Conservation (phyloP, 208 protist genomes). For the Leishmania lainsoni region DNA sequence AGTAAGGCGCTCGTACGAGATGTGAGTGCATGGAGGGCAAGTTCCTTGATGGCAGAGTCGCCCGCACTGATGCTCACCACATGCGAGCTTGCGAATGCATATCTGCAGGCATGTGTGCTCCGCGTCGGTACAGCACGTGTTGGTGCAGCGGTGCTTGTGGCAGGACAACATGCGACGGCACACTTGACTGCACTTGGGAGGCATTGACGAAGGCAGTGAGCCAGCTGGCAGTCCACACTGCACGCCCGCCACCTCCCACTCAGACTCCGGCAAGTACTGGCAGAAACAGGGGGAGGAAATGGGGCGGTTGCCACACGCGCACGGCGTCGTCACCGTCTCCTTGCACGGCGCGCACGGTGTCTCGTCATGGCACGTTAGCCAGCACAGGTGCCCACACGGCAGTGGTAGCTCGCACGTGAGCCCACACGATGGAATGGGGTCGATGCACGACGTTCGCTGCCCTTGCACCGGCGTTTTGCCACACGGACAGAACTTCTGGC, state of each 20-base stretch:
- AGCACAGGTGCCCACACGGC: constrained; percentile 85
- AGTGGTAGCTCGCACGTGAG: constrained; percentile 76
- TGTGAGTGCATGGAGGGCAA: constrained; percentile 72
- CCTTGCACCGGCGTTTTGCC: constrained; percentile 39
- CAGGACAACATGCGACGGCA: constrained; percentile 80
- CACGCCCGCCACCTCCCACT: constrained; percentile 58
- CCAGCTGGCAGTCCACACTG: constrained; percentile 21
- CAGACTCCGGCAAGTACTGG: constrained; percentile 54
- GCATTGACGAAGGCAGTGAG: constrained; percentile 39
- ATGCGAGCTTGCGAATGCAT: constrained; percentile 85
- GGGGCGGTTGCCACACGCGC: constrained; percentile 60
- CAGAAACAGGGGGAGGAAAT: constrained; percentile 79
- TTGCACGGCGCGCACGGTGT: constrained; percentile 78
- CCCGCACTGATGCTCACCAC: constrained; percentile 81
- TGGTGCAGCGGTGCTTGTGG: constrained; percentile 84
- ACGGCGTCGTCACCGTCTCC: constrained; percentile 53
- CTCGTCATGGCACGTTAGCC: constrained; percentile 75
- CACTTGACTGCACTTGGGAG: constrained; percentile 58
- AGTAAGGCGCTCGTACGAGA: constrained; percentile 86
- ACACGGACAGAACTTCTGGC: constrained; percentile 55
- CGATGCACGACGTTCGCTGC: constrained; percentile 64
- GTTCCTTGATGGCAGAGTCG: constrained; percentile 83
- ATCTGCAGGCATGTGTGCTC: constrained; percentile 84
- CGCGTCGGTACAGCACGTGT: constrained; percentile 77
- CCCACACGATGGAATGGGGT: constrained; percentile 87